These are phyloP conservation scores for Fraxinus sp. DNA, from an alignment of 305 asterid species.

Conservation along the genomic window DNA sequence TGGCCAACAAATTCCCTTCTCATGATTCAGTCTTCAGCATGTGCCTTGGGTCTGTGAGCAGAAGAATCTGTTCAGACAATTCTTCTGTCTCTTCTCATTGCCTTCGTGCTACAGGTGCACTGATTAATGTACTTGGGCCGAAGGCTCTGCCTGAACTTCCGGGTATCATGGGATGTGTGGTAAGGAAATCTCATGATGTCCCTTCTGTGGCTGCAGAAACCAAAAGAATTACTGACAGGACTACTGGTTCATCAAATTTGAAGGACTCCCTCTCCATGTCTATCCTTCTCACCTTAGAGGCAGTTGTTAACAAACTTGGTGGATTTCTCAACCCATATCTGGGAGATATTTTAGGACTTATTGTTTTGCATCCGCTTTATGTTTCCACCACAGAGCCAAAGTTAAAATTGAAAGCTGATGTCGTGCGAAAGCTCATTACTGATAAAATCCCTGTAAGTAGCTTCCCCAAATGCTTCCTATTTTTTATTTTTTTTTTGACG, in stretches of 20 bases:
- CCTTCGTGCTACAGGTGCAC: slow-evolving; percentile 74
- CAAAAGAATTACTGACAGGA: slow-evolving; percentile 21
- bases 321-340: slow-evolving; percentile 79
- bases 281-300: slow-evolving; percentile 67
- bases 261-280: slow-evolving; percentile 56
- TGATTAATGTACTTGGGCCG: slow-evolving; percentile 78
- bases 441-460: slow-evolving; percentile 76
- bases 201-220: slow-evolving; percentile 33
- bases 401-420: slow-evolving; percentile 63
- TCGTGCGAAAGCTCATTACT: slow-evolving; percentile 69
- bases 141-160: slow-evolving; percentile 80
- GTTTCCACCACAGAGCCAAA: slow-evolving; percentile 47
- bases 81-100: slow-evolving; percentile 62
- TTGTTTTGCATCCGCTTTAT: slow-evolving; percentile 65
- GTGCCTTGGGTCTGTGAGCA: slow-evolving; percentile 73
- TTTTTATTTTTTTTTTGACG: background rate
- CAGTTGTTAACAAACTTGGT: slow-evolving; percentile 72
- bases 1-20: slow-evolving; percentile 59
- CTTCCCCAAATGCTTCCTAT: slow-evolving; percentile 5
- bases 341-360: slow-evolving; percentile 58
- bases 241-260: slow-evolving; percentile 33
- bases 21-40: slow-evolving; percentile 50
- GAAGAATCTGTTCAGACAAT: slow-evolving; percentile 55
- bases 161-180: slow-evolving; percentile 54
- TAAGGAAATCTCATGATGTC: slow-evolving; percentile 44